phyloP scores from a whole-genome alignment of 108 stramenopile species.

The Asterionellopsis glacialis region DNA sequence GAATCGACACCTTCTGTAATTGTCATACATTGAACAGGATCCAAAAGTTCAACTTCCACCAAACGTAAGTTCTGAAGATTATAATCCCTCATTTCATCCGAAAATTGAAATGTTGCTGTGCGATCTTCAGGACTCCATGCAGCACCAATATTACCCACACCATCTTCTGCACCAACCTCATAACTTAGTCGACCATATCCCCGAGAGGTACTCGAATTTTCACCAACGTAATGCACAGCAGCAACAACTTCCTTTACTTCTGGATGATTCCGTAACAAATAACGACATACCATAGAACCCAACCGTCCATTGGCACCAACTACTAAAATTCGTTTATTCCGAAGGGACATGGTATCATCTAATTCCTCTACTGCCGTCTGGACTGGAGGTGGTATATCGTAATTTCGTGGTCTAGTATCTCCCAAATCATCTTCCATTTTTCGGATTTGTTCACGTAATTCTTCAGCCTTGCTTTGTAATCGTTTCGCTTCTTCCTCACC shows the following conservation, averaged over 20 bases:
- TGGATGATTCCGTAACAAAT: slow-evolving; percentile 60
- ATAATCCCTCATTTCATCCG: slow-evolving; percentile 66
- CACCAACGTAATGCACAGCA: slow-evolving; percentile 70
- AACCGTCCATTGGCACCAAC: slow-evolving; percentile 79
- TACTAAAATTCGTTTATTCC: slow-evolving; percentile 58
- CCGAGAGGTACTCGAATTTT: slow-evolving; percentile 49
- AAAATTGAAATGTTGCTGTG: slow-evolving; percentile 57
- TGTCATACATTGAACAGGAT: slow-evolving; percentile 69
- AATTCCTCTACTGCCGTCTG: slow-evolving; percentile 11
- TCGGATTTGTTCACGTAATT: slow-evolving; percentile 61
- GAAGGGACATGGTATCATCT: slow-evolving; percentile 30
- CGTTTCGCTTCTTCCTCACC: slow-evolving; percentile 39
- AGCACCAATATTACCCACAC: slow-evolving; percentile 9
- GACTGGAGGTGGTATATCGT: background rate
- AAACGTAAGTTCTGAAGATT: slow-evolving; percentile 73
- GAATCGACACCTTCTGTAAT: slow-evolving; percentile 69
- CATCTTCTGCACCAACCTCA: slow-evolving; percentile 26
- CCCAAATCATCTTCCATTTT: slow-evolving; percentile 52
- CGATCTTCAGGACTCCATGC: slow-evolving; percentile 53
- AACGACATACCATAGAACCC: slow-evolving; percentile 74
- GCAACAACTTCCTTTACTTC: slow-evolving; percentile 67
- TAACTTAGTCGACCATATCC: slow-evolving; percentile 80
- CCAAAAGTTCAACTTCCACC: slow-evolving; percentile 74
- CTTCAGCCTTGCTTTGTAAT: slow-evolving; percentile 44
- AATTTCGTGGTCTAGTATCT: slow-evolving; percentile 14